These are phyloP conservation scores for Candida ipomoeae DNA, from an alignment of 805 yeast genomes.

Conservation along the genomic window DNA sequence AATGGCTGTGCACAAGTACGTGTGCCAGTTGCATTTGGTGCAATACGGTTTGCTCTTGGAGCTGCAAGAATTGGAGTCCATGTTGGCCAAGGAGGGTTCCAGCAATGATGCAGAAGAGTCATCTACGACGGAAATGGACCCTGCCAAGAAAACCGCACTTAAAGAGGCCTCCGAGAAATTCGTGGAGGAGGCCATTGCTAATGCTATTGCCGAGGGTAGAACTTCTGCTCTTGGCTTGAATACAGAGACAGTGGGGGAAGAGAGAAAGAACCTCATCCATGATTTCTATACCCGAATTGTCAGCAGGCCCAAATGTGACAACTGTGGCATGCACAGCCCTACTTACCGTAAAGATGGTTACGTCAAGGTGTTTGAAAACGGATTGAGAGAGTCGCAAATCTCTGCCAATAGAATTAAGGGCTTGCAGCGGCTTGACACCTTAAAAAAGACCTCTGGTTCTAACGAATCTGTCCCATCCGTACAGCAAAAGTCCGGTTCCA, in stretches of 20 bases:
- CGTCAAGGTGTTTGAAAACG: constrained; percentile 85
- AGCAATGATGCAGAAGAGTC: constrained; percentile 40
- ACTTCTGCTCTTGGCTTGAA: constrained; percentile 62
- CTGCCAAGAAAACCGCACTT: constrained; percentile 42
- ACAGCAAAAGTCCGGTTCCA: constrained; percentile 67
- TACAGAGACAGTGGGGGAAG: constrained; percentile 84
- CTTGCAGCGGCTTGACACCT: constrained; percentile 64
- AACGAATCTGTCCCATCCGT: constrained; percentile 42
- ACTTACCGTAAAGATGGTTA: constrained; percentile 92
- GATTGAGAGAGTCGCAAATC: constrained; percentile 76
- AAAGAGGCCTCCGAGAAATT: constrained; percentile 59
- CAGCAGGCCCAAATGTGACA: constrained; percentile 84
- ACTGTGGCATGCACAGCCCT: constrained; percentile 95
- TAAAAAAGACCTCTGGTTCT: constrained; percentile 27
- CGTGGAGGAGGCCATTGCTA: constrained; percentile 66
- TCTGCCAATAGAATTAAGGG: constrained; percentile 84
- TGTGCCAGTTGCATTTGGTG: constrained; percentile 73
- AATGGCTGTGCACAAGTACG: constrained; percentile 67
- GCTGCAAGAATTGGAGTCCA: constrained; percentile 64
- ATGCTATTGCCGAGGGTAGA: constrained; percentile 73
- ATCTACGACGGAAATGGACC: constrained; percentile 31
- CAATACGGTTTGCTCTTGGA: constrained; percentile 89
- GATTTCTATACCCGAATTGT: constrained; percentile 72
- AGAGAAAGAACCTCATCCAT: constrained; percentile 69
- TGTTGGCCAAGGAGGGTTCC: constrained; percentile 34